Percentiles rank a stretch among this genome's conserved stretches.
Conservation (phyloP, 345 rosid genomes). For the Geranium rotundifolium region DNA sequence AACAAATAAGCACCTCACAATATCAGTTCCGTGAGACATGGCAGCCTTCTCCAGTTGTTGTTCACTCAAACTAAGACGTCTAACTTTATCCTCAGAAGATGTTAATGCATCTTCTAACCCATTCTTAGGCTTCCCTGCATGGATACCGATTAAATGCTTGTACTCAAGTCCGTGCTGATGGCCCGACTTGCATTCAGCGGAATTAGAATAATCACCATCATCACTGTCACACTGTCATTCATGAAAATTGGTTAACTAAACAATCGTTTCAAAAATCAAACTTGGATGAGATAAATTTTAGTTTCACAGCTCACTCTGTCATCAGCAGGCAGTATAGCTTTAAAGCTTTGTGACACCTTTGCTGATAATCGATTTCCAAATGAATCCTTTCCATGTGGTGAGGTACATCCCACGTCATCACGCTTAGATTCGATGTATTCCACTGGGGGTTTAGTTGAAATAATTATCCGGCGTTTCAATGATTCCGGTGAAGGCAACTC, state of each 20-base stretch:
- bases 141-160: conserved; percentile 55
- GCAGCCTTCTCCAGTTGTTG: conserved; percentile 52
- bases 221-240: conserved; percentile 20
- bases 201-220: conserved; percentile 23
- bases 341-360: conserved; percentile 5
- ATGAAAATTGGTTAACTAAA: neutral
- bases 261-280: neutral
- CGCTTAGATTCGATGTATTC: conserved; percentile 55
- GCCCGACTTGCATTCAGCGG: neutral
- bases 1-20: conserved; percentile 36
- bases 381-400: conserved; percentile 21
- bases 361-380: conserved; percentile 35
- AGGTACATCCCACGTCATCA: conserved; percentile 24
- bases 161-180: conserved; percentile 18
- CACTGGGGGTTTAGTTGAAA: conserved; percentile 91
- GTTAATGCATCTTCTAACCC: conserved; percentile 24
- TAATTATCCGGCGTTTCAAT: conserved; percentile 51
- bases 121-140: conserved; percentile 59
- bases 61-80: conserved; percentile 72
- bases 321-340: conserved; percentile 18
- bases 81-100: conserved; percentile 39
- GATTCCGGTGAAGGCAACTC: conserved; percentile 86
- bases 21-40: conserved; percentile 32
- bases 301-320: conserved; percentile 21
- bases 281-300: neutral